Evolutionary conservation across 2,329 filamentous ascomycete species (phyloP).

Genomic region (Cordyceps farinosa): DNA sequence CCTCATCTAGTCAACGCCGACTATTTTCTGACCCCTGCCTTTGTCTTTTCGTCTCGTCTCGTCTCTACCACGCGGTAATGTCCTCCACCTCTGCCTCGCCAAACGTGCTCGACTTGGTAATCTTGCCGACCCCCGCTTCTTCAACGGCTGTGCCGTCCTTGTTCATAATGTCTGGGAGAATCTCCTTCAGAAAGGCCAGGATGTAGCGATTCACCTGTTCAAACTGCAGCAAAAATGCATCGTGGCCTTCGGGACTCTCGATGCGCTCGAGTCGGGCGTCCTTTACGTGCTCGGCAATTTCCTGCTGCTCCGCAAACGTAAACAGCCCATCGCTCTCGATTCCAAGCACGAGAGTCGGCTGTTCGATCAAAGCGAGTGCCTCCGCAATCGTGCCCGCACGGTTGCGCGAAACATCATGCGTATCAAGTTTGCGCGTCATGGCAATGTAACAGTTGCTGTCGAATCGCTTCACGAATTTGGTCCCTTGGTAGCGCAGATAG

Average conservation of each 20-base stretch:
- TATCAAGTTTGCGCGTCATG: constrained; percentile 96
- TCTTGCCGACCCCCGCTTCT: constrained; percentile 52
- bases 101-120: constrained; percentile 87
- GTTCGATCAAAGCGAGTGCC: constrained; percentile 76
- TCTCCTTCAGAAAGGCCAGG: constrained; percentile 75
- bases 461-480: constrained; percentile 95
- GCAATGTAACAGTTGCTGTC: constrained; percentile 99
- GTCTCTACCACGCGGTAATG: constrained; percentile 78
- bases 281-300: constrained; percentile 78
- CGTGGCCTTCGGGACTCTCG: constrained; percentile 90
- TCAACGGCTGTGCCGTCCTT: constrained; percentile 50
- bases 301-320: constrained; percentile 93
- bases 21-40: no score
- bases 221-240: constrained; percentile 94
- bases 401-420: constrained; percentile 85
- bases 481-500: constrained; percentile 92
- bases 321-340: constrained; percentile 96
- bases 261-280: constrained; percentile 78
- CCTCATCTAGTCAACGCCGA: neutral
- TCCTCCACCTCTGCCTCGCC: constrained; percentile 95
- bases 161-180: constrained; percentile 84
- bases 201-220: constrained; percentile 93
- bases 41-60: neutral
- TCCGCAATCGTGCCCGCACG: constrained; percentile 65
- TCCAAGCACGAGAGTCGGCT: constrained; percentile 85